phyloP scores from a whole-genome alignment of 2,329 filamentous ascomycete species.

The Zasmidium cellare region DNA sequence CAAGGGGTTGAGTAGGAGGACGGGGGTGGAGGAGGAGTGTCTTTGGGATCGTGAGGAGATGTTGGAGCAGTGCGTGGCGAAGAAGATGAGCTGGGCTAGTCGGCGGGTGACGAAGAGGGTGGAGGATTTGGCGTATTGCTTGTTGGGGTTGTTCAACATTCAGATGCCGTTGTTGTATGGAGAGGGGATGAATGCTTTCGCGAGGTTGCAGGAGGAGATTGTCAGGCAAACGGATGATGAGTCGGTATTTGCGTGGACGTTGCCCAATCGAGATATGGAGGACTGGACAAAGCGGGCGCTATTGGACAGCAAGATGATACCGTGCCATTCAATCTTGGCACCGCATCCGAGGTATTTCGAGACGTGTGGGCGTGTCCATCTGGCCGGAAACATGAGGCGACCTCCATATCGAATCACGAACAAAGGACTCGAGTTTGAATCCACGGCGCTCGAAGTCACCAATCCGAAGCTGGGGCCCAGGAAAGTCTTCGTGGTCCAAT shows the following conservation, averaged over 20 bases:
- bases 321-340: not conserved
- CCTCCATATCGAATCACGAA: not conserved
- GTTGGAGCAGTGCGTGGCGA: slow-evolving; percentile 2
- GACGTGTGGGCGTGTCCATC: not conserved
- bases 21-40: not conserved
- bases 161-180: slow-evolving; percentile 48
- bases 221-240: slow-evolving; percentile 5
- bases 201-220: slow-evolving; percentile 37
- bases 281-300: not conserved
- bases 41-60: not conserved
- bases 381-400: not conserved
- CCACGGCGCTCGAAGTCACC: not conserved
- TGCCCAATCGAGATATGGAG: not conserved
- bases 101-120: slow-evolving; percentile 15
- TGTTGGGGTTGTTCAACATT: slow-evolving; percentile 46
- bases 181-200: slow-evolving; percentile 28
- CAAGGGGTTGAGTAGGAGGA: not conserved
- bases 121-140: slow-evolving; percentile 47
- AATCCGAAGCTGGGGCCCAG: not conserved
- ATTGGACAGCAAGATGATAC: not conserved
- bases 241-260: slow-evolving; percentile 13
- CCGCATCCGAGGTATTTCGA: not conserved
- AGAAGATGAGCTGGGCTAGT: slow-evolving; percentile 16
- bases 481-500: not conserved
- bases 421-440: not conserved